phyloP scores from a whole-genome alignment of 2,329 filamentous ascomycete genomes.

The Colletotrichum eremochloae region DNA sequence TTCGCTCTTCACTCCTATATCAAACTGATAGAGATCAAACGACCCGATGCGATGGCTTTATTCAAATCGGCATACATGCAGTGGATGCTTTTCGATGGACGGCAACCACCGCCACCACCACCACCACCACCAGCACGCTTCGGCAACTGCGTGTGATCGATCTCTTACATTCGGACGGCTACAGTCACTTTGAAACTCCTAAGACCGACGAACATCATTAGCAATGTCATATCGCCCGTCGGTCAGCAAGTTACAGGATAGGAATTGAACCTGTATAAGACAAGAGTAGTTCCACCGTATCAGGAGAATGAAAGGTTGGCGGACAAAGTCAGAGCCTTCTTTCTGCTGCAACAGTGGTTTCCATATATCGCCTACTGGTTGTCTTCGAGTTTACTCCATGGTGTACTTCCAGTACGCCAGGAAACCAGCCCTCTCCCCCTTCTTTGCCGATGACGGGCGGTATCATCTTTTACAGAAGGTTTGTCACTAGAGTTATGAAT shows the following conservation, averaged over 20 bases:
- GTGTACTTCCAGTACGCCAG: too few relatives aligned
- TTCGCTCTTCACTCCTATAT: not conserved
- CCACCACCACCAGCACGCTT: not conserved
- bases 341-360: too few relatives aligned
- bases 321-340: too few relatives aligned
- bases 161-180: conserved; percentile 1
- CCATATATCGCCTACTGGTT: too few relatives aligned
- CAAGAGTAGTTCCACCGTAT: not conserved
- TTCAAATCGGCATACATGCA: not conserved
- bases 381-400: too few relatives aligned
- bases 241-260: not conserved
- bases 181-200: conserved; percentile 2
- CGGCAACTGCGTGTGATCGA: not conserved
- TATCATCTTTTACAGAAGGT: too few relatives aligned
- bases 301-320: too few relatives aligned
- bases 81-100: not conserved
- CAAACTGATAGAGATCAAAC: conserved; percentile 3
- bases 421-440: too few relatives aligned
- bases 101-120: not conserved
- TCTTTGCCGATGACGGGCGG: too few relatives aligned
- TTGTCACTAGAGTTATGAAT: too few relatives aligned
- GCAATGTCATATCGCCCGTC: conserved; percentile 14
- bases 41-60: not conserved
- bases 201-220: not conserved
- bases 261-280: conserved; percentile 16